phyloP scores from a whole-genome alignment of 2,329 filamentous ascomycete genomes.

The Neonectria hederae region DNA sequence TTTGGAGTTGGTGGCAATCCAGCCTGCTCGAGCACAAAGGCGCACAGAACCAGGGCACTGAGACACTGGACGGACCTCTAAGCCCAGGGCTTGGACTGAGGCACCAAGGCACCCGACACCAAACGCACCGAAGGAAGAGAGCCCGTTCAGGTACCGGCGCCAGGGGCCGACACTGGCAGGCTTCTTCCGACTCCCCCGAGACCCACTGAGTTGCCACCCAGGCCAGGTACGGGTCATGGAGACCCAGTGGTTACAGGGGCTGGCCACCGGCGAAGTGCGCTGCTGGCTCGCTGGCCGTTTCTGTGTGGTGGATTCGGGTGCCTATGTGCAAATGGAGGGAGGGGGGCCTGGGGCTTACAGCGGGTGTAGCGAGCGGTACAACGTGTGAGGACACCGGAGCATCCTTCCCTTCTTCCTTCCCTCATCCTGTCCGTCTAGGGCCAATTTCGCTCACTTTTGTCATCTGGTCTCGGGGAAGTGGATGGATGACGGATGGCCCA shows the following conservation, averaged over 20 bases:
- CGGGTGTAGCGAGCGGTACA: slow-evolving; percentile 8
- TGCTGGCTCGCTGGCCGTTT: background rate
- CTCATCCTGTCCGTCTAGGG: background rate
- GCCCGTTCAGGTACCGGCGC: slow-evolving; percentile 38
- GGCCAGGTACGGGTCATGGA: slow-evolving; percentile 32
- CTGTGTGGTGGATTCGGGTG: slow-evolving; percentile 13
- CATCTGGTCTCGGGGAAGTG: background rate
- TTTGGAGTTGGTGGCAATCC: no score
- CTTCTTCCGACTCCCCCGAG: slow-evolving; percentile 27
- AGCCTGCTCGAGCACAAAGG: background rate
- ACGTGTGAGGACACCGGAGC: slow-evolving; percentile 3
- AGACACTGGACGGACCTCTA: no score
- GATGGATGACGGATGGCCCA: background rate
- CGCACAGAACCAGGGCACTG: background rate
- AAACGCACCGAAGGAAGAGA: background rate
- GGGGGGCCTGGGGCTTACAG: slow-evolving; percentile 1
- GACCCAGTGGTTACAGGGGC: slow-evolving; percentile 26
- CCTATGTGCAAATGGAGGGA: background rate
- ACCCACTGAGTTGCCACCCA: slow-evolving; percentile 32
- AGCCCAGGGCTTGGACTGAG: background rate
- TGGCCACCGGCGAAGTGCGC: background rate
- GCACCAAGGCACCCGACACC: background rate
- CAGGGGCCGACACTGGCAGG: slow-evolving; percentile 38
- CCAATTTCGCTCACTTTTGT: slow-evolving; percentile 23
- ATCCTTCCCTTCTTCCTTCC: background rate